A percentile compares a stretch with the other conserved stretches of the same genome.
Evolutionary conservation across 2,329 filamentous ascomycete genomes (phyloP).

Genomic region (Sclerotinia borealis): DNA sequence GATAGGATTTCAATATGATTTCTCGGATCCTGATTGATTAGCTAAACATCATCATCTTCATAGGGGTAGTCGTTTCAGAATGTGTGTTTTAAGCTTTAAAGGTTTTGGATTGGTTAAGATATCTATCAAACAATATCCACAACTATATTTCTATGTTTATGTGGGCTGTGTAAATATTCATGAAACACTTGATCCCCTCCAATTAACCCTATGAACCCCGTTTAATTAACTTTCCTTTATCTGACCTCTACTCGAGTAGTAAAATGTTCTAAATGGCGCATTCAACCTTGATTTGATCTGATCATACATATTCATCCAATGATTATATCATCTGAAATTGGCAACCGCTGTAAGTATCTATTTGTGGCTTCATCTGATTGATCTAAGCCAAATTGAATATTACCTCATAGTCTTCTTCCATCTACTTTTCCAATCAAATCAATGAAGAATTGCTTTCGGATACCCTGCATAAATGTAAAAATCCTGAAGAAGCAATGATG

Average conservation of each 20-base stretch:
- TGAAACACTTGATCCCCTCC: constrained; percentile 2
- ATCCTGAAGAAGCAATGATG: neutral
- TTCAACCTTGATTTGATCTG: neutral
- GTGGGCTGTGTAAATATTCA: neutral
- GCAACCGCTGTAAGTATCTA: constrained; percentile 3
- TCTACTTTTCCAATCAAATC: neutral
- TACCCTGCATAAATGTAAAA: neutral
- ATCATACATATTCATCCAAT: neutral
- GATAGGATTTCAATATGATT: neutral
- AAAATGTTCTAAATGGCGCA: neutral
- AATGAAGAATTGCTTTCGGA: neutral
- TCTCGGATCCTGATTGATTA: constrained; percentile 10
- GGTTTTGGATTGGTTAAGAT: neutral
- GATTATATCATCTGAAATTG: neutral
- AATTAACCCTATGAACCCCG: neutral
- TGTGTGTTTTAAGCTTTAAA: neutral
- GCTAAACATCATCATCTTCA: neutral
- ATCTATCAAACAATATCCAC: neutral
- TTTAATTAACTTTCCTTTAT: neutral
- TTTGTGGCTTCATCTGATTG: constrained; percentile 1
- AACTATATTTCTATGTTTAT: neutral
- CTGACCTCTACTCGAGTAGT: too few species aligned
- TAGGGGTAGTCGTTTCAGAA: constrained; percentile 1
- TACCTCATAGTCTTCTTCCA: neutral
- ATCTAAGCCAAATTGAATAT: neutral